Conservation (phyloP, 768 basidiomycete species). For the Pisolithus sp. region DNA sequence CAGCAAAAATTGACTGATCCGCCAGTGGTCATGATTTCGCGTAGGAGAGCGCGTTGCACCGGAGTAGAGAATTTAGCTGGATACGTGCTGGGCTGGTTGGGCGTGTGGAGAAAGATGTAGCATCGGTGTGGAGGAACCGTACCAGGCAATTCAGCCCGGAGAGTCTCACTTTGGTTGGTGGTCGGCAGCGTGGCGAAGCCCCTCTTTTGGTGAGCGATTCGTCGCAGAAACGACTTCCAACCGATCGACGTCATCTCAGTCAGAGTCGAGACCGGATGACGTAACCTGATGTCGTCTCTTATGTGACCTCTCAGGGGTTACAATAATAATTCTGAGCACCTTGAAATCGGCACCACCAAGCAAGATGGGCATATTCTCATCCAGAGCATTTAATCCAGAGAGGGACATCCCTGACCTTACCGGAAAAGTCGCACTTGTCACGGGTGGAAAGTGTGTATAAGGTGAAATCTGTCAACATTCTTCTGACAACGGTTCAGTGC, state of each 20-base stretch:
- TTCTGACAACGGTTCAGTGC: neutral
- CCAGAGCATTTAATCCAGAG: slow-evolving; percentile 28
- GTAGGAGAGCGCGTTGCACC: slow-evolving; percentile 45
- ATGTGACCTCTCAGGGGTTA: neutral
- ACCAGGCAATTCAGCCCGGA: slow-evolving; percentile 32
- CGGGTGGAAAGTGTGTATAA: slow-evolving; percentile 45
- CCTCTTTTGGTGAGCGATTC: too few relatives aligned
- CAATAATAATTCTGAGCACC: neutral
- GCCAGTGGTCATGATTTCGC: slow-evolving; percentile 40
- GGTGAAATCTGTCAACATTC: neutral
- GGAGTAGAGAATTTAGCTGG: slow-evolving; percentile 42
- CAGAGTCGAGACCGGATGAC: neutral
- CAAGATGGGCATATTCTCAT: slow-evolving; percentile 17
- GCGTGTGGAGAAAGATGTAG: slow-evolving; percentile 52
- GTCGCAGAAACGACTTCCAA: too few relatives aligned
- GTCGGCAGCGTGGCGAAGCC: neutral
- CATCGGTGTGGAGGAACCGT: slow-evolving; percentile 47
- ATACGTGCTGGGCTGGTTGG: slow-evolving; percentile 42
- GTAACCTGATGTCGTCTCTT: neutral
- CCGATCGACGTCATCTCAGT: neutral
- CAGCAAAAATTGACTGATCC: slow-evolving; percentile 59
- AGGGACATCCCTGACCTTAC: slow-evolving; percentile 39
- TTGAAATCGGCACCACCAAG: neutral
- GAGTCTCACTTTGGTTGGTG: neutral
- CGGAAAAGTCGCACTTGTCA: slow-evolving; percentile 50